These are phyloP conservation scores for Cryomyces minteri DNA, from an alignment of 495 filamentous ascomycete genomes.

Conservation along the genomic window DNA sequence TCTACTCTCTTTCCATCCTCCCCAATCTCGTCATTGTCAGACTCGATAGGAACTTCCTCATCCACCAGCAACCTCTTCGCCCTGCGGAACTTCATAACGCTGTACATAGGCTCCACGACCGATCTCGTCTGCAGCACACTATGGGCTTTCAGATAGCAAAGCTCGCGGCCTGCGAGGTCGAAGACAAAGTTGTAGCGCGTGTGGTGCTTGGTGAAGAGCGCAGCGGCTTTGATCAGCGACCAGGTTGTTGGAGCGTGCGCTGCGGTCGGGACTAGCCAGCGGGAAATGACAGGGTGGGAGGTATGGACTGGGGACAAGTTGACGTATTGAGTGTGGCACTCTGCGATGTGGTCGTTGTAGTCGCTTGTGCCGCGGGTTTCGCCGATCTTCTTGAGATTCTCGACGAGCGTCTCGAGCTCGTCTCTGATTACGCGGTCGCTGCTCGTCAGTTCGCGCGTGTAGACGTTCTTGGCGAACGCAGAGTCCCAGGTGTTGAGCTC, in stretches of 20 bases:
- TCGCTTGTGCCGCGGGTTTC: not conserved
- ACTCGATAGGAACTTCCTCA: not conserved
- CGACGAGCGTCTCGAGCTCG: not conserved
- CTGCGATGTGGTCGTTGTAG: not conserved
- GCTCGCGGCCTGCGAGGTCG: conserved; percentile 8
- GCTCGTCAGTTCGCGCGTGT: not conserved
- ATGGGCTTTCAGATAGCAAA: conserved; percentile 8
- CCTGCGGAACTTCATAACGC: not conserved
- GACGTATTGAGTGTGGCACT: not conserved
- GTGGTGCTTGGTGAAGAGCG: conserved; percentile 2
- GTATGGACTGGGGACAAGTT: not conserved
- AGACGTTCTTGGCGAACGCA: conserved; percentile 1
- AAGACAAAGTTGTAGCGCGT: conserved; percentile 4
- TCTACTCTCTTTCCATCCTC: no score
- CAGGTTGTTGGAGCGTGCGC: conserved; percentile 1
- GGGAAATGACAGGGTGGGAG: not conserved
- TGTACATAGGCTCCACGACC: not conserved
- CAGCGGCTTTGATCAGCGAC: conserved; percentile 8
- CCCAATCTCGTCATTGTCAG: no score
- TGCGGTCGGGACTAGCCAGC: not conserved
- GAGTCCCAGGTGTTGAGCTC: not conserved
- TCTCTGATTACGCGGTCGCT: not conserved
- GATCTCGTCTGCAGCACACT: not conserved
- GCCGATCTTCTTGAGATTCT: not conserved
- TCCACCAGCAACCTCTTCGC: not conserved